phyloP scores from a whole-genome alignment of 176 grass and related monocot species.

The Hyparrhenia diplandra region DNA sequence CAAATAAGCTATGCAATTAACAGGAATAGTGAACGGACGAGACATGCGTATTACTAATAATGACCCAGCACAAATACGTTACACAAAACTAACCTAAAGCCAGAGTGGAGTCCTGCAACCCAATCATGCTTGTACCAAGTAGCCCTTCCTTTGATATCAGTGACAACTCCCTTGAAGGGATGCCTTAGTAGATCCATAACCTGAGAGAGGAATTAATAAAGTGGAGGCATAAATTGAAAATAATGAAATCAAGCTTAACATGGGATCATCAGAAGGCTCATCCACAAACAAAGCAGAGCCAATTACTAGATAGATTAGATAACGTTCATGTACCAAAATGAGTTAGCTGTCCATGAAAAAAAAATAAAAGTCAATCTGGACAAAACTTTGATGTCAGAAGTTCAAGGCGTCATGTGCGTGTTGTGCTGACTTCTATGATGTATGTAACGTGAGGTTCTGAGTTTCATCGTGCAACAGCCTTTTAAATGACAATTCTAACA shows the following conservation, averaged over 20 bases:
- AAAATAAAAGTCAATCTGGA: not conserved
- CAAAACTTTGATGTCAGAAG: not conserved
- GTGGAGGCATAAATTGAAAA: not conserved
- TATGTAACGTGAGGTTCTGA: not conserved
- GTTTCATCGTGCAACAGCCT: not conserved
- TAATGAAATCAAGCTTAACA: not conserved
- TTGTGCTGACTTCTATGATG: not conserved
- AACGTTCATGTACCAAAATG: not conserved
- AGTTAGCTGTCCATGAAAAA: not conserved
- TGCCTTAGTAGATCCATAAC: slow-evolving; percentile 43
- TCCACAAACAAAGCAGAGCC: not conserved
- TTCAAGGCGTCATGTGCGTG: not conserved
- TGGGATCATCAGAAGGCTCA: not conserved
- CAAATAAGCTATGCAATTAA: not conserved
- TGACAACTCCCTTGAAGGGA: slow-evolving; percentile 57
- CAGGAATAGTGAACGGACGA: not conserved
- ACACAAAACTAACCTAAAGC: slow-evolving; percentile 47
- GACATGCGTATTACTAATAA: not conserved
- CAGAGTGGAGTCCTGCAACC: slow-evolving; percentile 44
- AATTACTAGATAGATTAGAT: not conserved
- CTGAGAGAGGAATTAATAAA: slow-evolving; percentile 13
- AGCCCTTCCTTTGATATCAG: slow-evolving; percentile 63
- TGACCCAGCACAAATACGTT: not conserved
- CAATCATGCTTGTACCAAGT: slow-evolving; percentile 80
- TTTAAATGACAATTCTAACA: not conserved